Evolutionary conservation across 2,329 filamentous ascomycete genomes (phyloP).

Genomic region (Aspergillus fructus): DNA sequence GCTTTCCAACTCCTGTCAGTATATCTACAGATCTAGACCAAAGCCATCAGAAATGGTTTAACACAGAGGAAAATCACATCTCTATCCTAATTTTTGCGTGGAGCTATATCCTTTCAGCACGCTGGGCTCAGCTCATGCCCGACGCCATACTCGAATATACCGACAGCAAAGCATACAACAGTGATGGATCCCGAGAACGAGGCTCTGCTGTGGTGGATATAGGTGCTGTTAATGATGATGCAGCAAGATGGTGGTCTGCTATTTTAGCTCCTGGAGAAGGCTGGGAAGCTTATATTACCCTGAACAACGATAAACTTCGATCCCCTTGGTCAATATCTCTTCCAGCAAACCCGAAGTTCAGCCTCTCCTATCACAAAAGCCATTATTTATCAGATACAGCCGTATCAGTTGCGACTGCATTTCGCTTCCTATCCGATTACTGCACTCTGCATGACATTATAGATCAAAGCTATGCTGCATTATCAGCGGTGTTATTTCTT

Average conservation of each 20-base stretch:
- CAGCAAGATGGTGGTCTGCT: conserved; percentile 6
- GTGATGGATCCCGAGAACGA: neutral
- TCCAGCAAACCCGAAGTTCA: neutral
- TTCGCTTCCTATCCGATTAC: conserved; percentile 7
- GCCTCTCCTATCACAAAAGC: neutral
- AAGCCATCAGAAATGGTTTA: conserved; percentile 2
- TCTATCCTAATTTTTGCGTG: conserved; percentile 1
- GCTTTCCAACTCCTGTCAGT: neutral
- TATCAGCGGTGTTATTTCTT: conserved; percentile 9
- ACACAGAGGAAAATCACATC: neutral
- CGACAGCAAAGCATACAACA: conserved; percentile 1
- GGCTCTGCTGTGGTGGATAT: conserved; percentile 2
- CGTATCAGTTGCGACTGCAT: neutral
- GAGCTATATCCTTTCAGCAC: conserved; percentile 8
- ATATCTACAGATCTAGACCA: neutral
- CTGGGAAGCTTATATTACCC: conserved; percentile 5
- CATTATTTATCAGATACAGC: neutral
- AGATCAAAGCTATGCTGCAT: conserved; percentile 6
- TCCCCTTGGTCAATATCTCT: conserved; percentile 10
- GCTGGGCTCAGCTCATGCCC: conserved; percentile 7
- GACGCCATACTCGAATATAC: conserved; percentile 3
- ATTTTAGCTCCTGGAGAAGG: conserved; percentile 2
- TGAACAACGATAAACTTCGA: neutral
- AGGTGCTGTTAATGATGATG: neutral
- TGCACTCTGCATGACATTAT: conserved; percentile 5